Percentiles rank a stretch among this genome's conserved stretches.
phyloP scores from a whole-genome alignment of 129 eudicot species.

The Tagetes patula region DNA sequence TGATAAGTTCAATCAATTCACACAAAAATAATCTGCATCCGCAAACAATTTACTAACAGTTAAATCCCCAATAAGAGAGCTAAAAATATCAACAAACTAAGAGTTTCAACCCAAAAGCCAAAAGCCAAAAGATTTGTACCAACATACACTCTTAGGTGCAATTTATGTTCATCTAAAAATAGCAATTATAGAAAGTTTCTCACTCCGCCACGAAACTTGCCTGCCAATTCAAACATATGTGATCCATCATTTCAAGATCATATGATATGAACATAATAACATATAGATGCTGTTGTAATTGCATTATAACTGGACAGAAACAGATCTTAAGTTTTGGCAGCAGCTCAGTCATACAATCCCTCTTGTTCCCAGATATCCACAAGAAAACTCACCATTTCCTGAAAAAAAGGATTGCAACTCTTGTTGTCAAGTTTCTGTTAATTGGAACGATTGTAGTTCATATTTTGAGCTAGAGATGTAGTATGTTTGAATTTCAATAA shows the following conservation, averaged over 20 bases:
- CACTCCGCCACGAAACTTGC: neutral
- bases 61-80: neutral
- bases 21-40: too few species aligned
- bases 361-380: slow-evolving; percentile 92
- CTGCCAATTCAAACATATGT: slow-evolving; percentile 22
- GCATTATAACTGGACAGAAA: slow-evolving; percentile 23
- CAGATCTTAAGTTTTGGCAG: slow-evolving; percentile 17
- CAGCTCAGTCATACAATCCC: slow-evolving; percentile 68
- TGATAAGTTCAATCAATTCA: too few species aligned
- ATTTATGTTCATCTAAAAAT: slow-evolving; percentile 25
- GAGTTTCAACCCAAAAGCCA: slow-evolving; percentile 6
- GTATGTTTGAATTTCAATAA: neutral
- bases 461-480: neutral
- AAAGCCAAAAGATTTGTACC: slow-evolving; percentile 20
- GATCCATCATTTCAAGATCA: slow-evolving; percentile 14
- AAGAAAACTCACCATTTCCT: slow-evolving; percentile 93
- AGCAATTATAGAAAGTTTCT: slow-evolving; percentile 4
- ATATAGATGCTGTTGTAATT: neutral
- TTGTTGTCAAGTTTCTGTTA: neutral
- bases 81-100: neutral
- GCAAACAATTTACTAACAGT: neutral
- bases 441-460: neutral
- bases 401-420: slow-evolving; percentile 18
- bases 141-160: slow-evolving; percentile 17
- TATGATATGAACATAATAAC: slow-evolving; percentile 22